A percentile compares a stretch with the other conserved stretches of the same genome.
Evolutionary conservation across 2,329 filamentous ascomycete species (phyloP).

Genomic region (Stagonosporopsis vannaccii): DNA sequence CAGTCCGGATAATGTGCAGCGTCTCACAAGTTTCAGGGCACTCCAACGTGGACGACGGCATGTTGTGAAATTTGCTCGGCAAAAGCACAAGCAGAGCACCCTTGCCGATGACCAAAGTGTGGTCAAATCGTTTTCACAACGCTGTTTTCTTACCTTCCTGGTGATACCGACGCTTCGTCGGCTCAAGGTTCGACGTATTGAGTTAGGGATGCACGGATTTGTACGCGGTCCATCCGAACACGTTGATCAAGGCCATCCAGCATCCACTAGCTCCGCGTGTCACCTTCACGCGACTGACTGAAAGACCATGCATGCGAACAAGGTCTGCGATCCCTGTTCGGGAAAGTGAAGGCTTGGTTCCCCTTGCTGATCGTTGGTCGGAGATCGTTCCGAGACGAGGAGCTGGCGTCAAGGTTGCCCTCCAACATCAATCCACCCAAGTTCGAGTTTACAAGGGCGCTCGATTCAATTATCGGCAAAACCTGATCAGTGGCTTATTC

Average conservation of each 20-base stretch:
- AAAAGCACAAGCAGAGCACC: background rate
- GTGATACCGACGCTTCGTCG: background rate
- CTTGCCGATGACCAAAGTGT: constrained; percentile 1
- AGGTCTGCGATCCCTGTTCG: constrained; percentile 9
- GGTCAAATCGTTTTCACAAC: background rate
- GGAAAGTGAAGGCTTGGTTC: constrained; percentile 1
- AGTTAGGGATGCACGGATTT: background rate
- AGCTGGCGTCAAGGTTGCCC: constrained; percentile 2
- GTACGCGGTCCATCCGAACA: constrained; percentile 1
- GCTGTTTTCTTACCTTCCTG: background rate
- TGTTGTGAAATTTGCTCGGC: constrained; percentile 3
- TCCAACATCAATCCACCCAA: constrained; percentile 1
- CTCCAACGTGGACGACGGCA: constrained; percentile 1
- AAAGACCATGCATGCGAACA: constrained; percentile 6
- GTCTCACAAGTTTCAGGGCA: constrained; percentile 8
- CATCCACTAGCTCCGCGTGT: constrained; percentile 1
- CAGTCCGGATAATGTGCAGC: constrained; percentile 6
- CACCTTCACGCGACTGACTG: background rate
- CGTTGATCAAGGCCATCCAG: background rate
- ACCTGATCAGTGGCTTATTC: background rate
- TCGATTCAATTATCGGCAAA: background rate
- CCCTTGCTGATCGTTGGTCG: constrained; percentile 14
- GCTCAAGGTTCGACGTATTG: background rate
- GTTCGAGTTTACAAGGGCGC: background rate
- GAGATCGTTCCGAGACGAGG: constrained; percentile 8